Evolutionary conservation across 257 asterid genomes (phyloP), one percentile per base, ranked within the genome.

Genomic region (Rhazya stricta): DNA sequence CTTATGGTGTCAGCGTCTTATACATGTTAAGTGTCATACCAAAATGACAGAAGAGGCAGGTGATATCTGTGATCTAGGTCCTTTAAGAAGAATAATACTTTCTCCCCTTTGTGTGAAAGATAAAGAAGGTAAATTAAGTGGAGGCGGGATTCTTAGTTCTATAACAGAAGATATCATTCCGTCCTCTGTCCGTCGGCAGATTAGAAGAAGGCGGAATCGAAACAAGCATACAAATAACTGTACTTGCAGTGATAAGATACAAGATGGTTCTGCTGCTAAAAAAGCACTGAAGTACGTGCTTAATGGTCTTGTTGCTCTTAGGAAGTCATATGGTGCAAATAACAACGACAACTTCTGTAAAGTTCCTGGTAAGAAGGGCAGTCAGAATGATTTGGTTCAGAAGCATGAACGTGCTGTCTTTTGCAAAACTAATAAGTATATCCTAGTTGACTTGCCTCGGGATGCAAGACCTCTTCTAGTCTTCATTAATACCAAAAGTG

Each of bases 391-490:
- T 60, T 78, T 77, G 70, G 75, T 68, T 77, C 65, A 51, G 71
- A 85, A 84, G 85, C 83, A 79, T 75, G 85, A 76, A 43, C 74
- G 34, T 78, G 75, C 71, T 78, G 73, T 75, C 73, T 79, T 71
- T 71, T 85, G 84, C 66, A 84, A 76, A 73, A 82, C 79, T 39
- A 88, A 88, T 81, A 89, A 85, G 86, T 90, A 84, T 76, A 84
- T 79, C 32, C 80, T 90, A 58, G 86, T 83, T 68, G 92, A 88
- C 79, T 61, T 91, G 79, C 91, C 97, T 80, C 75, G 77, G 46
- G 92, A 91, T 80, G 96, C 92, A 70, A 87, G 97, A 74, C 97
- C 97, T 21, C 97, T 91, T 82, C 77, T 91, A 72, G 96, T 91
- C 71, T 90, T 91, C 71, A 86, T 91, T 58, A 91, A 91, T 82